Base-by-base conservation (phyloP, 2,329 filamentous ascomycete species). In the Diaporthe sp. region DNA sequence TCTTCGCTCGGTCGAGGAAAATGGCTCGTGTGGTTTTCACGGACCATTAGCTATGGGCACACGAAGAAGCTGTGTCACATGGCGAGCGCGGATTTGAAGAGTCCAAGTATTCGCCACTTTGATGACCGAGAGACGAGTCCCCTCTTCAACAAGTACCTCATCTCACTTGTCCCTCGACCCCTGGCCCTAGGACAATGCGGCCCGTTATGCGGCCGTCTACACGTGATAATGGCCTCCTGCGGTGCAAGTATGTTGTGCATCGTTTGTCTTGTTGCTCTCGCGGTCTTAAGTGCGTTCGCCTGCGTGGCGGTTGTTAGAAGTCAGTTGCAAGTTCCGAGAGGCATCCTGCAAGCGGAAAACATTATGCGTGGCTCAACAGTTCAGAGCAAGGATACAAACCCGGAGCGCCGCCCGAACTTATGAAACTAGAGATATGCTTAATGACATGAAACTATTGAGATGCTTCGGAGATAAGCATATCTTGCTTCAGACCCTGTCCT, bases 231-330 rank as follows among this genome's bases (percentile, higher is more conserved):
- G 19, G n/a, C 31, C 46, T 77, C 65, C 77, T 82, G 80, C 80
- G 78, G 79, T 79, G 80, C 79, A 80, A 76, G 77, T 80, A 82
- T 82, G 80, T 82, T 76, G 77, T 81, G 80, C 81, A 82, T 79
- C 75, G 76, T 82, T 82, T 37, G n/a, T 51, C 7, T n/a, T 4
- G 19, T 51, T 51, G 44, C 8, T 68, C 31, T 68, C 37, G 37
- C n/a, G 37, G n/a, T 17, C n/a, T 12, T 22, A 9, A 10, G 37
- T 19, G 22, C 31, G 13, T 5, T 3, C 25, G 28, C 15, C 19
- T 28, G 2, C 31, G 31, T 5, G 25, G 19, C 19, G 8, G 44
- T n/a, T 51, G 3, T 37, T 34, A 15, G 6, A 42, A 68, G 65
- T 2, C 22, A 53, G 65, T 25, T 34, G n/a, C 46, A n/a, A 25